A percentile compares a stretch with the other conserved stretches of the same genome.
These are phyloP conservation scores for Gremmenia infestans DNA, from an alignment of 2,329 filamentous ascomycete species.

Conservation along the genomic window DNA sequence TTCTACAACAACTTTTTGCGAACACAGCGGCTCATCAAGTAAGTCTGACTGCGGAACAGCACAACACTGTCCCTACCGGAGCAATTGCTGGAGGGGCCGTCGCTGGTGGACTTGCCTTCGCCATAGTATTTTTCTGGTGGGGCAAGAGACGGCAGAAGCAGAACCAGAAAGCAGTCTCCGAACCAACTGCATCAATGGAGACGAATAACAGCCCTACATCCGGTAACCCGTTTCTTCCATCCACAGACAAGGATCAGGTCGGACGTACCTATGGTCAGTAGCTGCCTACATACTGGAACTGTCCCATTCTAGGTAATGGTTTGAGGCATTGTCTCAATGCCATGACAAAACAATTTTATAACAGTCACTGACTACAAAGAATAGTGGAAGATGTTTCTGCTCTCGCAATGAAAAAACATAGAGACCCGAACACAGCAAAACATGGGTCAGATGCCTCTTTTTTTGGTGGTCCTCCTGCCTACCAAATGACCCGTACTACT, in stretches of 20 bases:
- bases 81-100: neutral
- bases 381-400: too few relatives aligned
- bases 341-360: too few relatives aligned
- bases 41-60: neutral
- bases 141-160: neutral
- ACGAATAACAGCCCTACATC: neutral
- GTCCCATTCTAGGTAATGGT: too few relatives aligned
- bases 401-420: neutral
- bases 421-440: neutral
- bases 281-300: too few relatives aligned
- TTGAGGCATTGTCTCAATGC: too few relatives aligned
- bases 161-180: neutral
- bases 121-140: neutral
- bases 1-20: neutral
- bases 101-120: neutral
- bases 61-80: neutral
- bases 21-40: neutral
- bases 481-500: neutral
- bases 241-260: too few relatives aligned
- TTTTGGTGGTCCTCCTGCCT: slow-evolving; percentile 2
- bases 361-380: too few relatives aligned
- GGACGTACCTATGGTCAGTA: too few relatives aligned
- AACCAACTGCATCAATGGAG: neutral
- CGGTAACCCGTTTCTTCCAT: neutral
- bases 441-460: neutral